phyloP scores from a whole-genome alignment of 441 rosid species.

The Pelargonium myrrhifolium region DNA sequence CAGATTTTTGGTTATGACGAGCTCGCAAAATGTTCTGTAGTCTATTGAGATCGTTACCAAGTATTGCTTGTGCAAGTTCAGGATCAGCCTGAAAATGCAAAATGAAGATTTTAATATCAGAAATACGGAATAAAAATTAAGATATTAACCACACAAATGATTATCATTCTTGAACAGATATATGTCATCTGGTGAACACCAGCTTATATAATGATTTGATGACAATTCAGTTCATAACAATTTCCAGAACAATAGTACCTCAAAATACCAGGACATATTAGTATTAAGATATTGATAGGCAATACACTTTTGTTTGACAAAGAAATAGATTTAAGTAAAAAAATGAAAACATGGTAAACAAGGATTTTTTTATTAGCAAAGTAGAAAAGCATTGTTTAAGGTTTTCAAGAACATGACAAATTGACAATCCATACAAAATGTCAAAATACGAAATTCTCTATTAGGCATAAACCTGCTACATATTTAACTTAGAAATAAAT shows the following conservation, averaged over 20 bases:
- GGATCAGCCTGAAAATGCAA: slow-evolving; percentile 55
- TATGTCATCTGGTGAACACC: neutral
- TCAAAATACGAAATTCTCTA: neutral
- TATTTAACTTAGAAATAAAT: neutral
- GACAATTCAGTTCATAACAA: neutral
- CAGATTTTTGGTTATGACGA: slow-evolving; percentile 60
- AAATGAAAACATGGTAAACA: neutral
- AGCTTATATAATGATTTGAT: neutral
- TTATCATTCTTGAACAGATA: neutral
- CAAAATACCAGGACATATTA: neutral
- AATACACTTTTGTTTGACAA: neutral
- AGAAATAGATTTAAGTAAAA: neutral
- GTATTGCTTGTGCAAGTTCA: slow-evolving; percentile 78
- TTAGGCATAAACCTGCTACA: neutral
- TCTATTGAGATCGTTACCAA: slow-evolving; percentile 75
- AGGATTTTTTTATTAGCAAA: neutral
- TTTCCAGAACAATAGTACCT: neutral
- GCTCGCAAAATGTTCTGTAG: slow-evolving; percentile 64
- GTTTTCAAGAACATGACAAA: neutral
- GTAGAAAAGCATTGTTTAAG: neutral
- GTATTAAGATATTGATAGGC: neutral
- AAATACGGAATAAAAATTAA: neutral
- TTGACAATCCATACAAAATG: neutral
- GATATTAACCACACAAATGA: neutral
- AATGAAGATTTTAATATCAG: slow-evolving; percentile 8